Evolutionary conservation across 2,329 filamentous ascomycete species (phyloP).

Genomic region (Knoxdaviesia proteae): DNA sequence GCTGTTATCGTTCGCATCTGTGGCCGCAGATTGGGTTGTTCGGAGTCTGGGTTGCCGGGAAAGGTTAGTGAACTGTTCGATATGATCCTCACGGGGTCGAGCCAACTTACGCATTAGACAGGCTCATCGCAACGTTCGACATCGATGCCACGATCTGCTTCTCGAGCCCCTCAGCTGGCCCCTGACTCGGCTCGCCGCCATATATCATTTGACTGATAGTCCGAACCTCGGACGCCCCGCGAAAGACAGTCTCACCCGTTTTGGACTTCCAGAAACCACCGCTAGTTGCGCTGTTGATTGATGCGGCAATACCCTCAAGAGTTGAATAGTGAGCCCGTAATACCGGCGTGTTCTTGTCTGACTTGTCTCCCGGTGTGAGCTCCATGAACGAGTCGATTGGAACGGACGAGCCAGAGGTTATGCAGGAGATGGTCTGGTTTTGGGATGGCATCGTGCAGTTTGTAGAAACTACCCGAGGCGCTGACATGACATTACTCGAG

Average conservation of each 20-base stretch:
- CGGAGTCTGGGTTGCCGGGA: not conserved
- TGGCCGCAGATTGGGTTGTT: not conserved
- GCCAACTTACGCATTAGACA: slow-evolving; percentile 9
- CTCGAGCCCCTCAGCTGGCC: too few relatives aligned
- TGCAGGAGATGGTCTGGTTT: not conserved
- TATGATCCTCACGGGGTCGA: not conserved
- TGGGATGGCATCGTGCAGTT: not conserved
- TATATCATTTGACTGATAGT: too few relatives aligned
- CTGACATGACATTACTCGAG: not conserved
- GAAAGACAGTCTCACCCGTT: too few relatives aligned
- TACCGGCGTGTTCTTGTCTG: too few relatives aligned
- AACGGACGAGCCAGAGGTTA: slow-evolving; percentile 1
- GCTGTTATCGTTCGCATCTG: slow-evolving; percentile 1
- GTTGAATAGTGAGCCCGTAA: too few relatives aligned
- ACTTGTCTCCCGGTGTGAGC: not conserved
- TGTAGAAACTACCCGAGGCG: not conserved
- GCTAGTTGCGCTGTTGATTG: too few relatives aligned
- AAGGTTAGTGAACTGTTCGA: not conserved
- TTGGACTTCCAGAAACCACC: too few relatives aligned
- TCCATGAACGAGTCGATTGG: slow-evolving; percentile 2
- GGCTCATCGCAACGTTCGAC: slow-evolving; percentile 8
- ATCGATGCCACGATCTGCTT: not conserved
- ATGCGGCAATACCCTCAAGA: not conserved
- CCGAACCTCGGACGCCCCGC: too few relatives aligned
- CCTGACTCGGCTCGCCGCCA: too few relatives aligned